Percentiles rank a stretch among this genome's conserved stretches.
Conservation (phyloP, 805 yeast species). For the Teunomyces stri region DNA sequence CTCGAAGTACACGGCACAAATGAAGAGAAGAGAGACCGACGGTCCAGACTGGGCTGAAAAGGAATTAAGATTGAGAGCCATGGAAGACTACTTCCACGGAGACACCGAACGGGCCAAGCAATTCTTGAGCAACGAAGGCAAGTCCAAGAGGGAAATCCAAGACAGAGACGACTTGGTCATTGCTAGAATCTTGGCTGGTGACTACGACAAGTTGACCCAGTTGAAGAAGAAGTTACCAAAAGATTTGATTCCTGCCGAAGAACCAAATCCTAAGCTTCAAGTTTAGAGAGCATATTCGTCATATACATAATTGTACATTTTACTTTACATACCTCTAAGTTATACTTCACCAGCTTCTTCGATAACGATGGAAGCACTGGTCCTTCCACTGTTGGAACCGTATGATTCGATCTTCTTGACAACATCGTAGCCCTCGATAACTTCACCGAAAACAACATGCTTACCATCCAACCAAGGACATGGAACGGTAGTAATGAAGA, state of each 20-base stretch:
- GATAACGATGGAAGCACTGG: slow-evolving; percentile 18
- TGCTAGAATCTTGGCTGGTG: slow-evolving; percentile 79
- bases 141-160: slow-evolving; percentile 54
- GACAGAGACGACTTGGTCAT: slow-evolving; percentile 75
- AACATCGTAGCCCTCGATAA: slow-evolving; percentile 23
- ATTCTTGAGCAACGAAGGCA: slow-evolving; percentile 52
- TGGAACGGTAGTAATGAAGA: slow-evolving; percentile 75
- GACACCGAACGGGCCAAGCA: slow-evolving; percentile 50
- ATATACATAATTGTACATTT: slow-evolving; percentile 1
- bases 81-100: slow-evolving; percentile 60
- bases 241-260: slow-evolving; percentile 28
- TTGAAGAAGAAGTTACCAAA: slow-evolving; percentile 49
- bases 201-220: slow-evolving; percentile 69
- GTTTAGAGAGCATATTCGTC: slow-evolving; percentile 22
- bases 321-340: background rate
- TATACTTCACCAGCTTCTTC: slow-evolving; percentile 27
- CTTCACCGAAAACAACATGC: slow-evolving; percentile 28
- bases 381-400: slow-evolving; percentile 21
- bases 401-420: slow-evolving; percentile 24
- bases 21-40: slow-evolving; percentile 37
- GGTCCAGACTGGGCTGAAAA: slow-evolving; percentile 79
- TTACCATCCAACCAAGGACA: slow-evolving; percentile 29
- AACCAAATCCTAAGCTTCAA: slow-evolving; percentile 30
- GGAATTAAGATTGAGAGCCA: slow-evolving; percentile 72
- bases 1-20: slow-evolving; percentile 44